Base-by-base conservation (phyloP, 306 rosid genomes). In the Rubus parviflorus region DNA sequence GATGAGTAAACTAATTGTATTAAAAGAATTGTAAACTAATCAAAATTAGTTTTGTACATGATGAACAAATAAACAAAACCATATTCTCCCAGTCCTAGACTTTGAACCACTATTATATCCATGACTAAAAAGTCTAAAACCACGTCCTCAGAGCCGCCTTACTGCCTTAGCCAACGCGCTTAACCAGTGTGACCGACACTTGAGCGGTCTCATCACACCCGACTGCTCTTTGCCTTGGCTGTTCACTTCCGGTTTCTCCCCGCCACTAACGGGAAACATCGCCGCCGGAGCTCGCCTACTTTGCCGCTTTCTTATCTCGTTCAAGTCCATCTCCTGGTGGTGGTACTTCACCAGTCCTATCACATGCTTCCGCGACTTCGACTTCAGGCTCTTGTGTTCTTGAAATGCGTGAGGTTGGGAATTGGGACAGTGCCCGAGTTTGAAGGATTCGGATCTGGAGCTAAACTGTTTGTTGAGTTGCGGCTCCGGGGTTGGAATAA, bases 301-400 rank as follows among this genome's bases (percentile, higher is more conserved):
- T 77, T 82, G 85, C 35, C 90, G 46, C 61, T 75, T 84, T 71
- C 84, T 75, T n/a, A 87, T 80, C 58, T 87, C 90, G 5, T 69
- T 74, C 46, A 87, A 66, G 47, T 87, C 90, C 80, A 84, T 84
- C 43, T 45, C 72, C 70, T 88, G 75, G 70, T 74, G 87, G 41
- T 73, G 87, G 61, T 79, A 52, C 74, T 52, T 84, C 47, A 75
- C 62, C 41, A 84, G 22, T 3, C 90, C 90, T 19, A 87, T 79
- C 73, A 87, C 43, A 25, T 72, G 86, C 83, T 51, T 81, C 70
- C 63, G 57, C 54, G 42, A 48, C 46, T 17, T 75, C 53, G 52
- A 76, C 20, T 63, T 63, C 69, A 63, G 46, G 23, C 13, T 35
- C 23, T 63, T 63, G 14, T 7, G 69, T 0, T 63, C 4, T 35